Evolutionary conservation across 140 eudicot species (phyloP).

Genomic region (Eryngium alpinum): DNA sequence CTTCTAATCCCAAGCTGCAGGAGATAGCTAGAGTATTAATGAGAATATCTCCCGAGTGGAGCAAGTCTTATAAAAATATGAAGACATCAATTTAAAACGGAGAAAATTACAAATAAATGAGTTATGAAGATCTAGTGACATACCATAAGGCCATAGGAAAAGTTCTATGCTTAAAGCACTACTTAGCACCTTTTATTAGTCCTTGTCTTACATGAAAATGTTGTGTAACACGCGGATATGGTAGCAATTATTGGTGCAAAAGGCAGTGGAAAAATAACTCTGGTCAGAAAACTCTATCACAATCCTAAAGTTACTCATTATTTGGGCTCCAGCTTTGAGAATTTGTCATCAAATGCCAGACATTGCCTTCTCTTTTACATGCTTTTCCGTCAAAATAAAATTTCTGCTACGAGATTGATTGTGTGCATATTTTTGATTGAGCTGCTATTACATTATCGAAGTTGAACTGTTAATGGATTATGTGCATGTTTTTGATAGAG

Average conservation of each 20-base stretch:
- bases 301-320: background rate
- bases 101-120: too few relatives aligned
- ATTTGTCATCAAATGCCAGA: background rate
- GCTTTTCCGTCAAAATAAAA: background rate
- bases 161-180: too few relatives aligned
- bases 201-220: too few relatives aligned
- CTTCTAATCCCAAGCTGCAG: conserved; percentile 18
- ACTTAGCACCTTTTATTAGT: too few relatives aligned
- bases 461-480: too few relatives aligned
- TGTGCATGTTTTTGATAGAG: too few relatives aligned
- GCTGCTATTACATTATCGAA: too few relatives aligned
- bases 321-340: background rate
- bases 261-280: conserved; percentile 16
- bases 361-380: background rate
- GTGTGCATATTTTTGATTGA: too few relatives aligned
- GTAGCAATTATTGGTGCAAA: background rate
- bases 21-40: too few relatives aligned
- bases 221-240: too few relatives aligned
- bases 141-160: background rate
- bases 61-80: background rate
- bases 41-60: background rate
- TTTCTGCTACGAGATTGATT: conserved; percentile 8
- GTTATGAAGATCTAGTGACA: background rate
- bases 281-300: conserved; percentile 3
- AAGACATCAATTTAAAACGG: too few relatives aligned